Conservation (phyloP, 495 filamentous ascomycete species). For the Sporormia fimetaria region DNA sequence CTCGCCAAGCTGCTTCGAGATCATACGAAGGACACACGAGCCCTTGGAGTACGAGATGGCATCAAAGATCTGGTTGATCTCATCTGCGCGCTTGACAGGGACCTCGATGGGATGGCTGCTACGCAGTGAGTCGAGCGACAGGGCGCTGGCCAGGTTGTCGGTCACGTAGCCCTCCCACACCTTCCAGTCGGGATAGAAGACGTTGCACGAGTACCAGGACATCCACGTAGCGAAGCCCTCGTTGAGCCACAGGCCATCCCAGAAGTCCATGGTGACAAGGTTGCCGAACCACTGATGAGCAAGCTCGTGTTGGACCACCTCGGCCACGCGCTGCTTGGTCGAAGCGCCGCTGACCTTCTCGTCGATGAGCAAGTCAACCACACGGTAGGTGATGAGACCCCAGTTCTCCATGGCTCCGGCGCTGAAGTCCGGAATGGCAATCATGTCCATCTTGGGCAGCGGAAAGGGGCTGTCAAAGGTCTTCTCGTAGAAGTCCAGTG, state of each 20-base stretch:
- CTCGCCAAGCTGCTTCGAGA: constrained; percentile 89
- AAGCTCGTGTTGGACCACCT: constrained; percentile 92
- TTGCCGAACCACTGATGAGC: constrained; percentile 99
- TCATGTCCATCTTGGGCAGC: constrained; percentile 89
- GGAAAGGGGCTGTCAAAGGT: constrained; percentile 64
- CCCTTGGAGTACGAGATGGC: constrained; percentile 97
- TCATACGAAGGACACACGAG: constrained; percentile 91
- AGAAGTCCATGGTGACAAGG: constrained; percentile 98
- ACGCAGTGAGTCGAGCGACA: constrained; percentile 78
- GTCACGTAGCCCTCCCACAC: constrained; percentile 95
- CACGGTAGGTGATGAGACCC: constrained; percentile 90
- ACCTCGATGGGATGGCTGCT: constrained; percentile 97
- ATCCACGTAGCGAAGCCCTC: constrained; percentile 96
- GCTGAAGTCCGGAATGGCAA: constrained; percentile 89
- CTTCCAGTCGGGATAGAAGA: constrained; percentile 96
- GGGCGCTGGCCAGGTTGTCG: constrained; percentile 77
- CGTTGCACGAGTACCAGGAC: constrained; percentile 60
- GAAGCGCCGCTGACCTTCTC: constrained; percentile 85
- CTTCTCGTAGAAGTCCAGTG: constrained; percentile 61
- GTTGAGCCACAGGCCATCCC: constrained; percentile 97
- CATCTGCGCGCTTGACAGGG: constrained; percentile 85
- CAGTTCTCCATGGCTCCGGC: constrained; percentile 99
- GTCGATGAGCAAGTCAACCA: constrained; percentile 83
- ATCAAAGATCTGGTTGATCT: constrained; percentile 98
- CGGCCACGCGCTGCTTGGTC: constrained; percentile 85